Evolutionary conservation across 495 filamentous ascomycete genomes (phyloP), one percentile per base, ranked within the genome.

Genomic region (Xanthoparmelia taractica): DNA sequence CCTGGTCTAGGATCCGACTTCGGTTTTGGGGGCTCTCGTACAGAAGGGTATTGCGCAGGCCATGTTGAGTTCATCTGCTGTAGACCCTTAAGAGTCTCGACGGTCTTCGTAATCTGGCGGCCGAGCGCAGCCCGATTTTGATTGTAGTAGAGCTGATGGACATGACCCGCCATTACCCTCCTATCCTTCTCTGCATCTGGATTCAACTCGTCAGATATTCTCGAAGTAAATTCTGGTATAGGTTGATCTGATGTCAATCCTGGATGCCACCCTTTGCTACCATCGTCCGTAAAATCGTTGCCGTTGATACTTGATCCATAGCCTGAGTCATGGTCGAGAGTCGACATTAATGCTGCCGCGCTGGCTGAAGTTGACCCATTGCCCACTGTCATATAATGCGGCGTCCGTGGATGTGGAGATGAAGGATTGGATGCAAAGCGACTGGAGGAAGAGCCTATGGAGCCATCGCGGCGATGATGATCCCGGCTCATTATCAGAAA

Each of bases 41-140:
- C 87, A 20, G 92, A 90, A 57, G 94, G 95, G 70, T 98, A 98
- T 69, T 92, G 89, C 41, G 92, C 92, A 8, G 94, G 95, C 94
- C 95, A 97, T 73, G 83, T 81, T 36, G 86, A 75, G 67, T 98
- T 98, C 81, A 87, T 92, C 68, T 89, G 84, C 74, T 96, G 91
- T 59, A 98, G 82, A 59, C 83, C 82, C 75, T 86, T 84, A 65
- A 91, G 70, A 1, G 88, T 87, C 48, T 97, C 92, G 59, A 96
- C 84, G 5, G 90, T 91, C 34, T 83, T 80, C 67, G 84, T 88
- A 70, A 98, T 96, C 43, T 90, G 86, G 48, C 92, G 87, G 54
- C 84, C 91, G 38, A 98, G 84, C 58, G 89, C 82, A 17, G 84
- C 90, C 41, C 91, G 85, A 72, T 97, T 96, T 65, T 90, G 87